These are phyloP conservation scores for Petunia secreta DNA, from an alignment of 257 asterid genomes.

Conservation along the genomic window DNA sequence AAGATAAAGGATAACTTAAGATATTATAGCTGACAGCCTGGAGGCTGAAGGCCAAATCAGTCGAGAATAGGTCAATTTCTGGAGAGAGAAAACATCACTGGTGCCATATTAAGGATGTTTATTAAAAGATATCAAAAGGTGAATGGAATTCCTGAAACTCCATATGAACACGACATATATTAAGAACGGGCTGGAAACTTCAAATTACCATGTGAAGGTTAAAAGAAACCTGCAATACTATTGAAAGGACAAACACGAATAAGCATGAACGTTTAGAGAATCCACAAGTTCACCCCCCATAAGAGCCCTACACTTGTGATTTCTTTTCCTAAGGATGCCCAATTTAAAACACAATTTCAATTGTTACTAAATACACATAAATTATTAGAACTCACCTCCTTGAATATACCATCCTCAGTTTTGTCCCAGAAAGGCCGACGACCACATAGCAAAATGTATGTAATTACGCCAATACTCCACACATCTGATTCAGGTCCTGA, in stretches of 20 bases:
- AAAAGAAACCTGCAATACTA: slow-evolving; percentile 2
- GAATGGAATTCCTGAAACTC: not conserved
- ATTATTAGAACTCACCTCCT: slow-evolving; percentile 62
- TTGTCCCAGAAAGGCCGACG: slow-evolving; percentile 99
- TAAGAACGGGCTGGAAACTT: not conserved
- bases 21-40: not conserved
- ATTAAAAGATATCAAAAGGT: not conserved
- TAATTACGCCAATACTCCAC: slow-evolving; percentile 98
- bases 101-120: not conserved
- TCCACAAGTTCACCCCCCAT: not conserved
- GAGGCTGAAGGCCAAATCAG: not conserved
- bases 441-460: slow-evolving; percentile 95
- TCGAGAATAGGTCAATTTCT: not conserved
- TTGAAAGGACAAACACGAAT: not conserved
- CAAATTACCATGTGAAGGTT: not conserved
- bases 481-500: slow-evolving; percentile 99
- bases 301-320: not conserved
- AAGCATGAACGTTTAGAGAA: not conserved
- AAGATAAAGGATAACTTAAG: not conserved
- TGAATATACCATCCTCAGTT: slow-evolving; percentile 98
- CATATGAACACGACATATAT: not conserved
- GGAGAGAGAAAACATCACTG: not conserved
- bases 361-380: not conserved
- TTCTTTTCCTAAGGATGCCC: slow-evolving; percentile 4
- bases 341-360: not conserved